phyloP scores from a whole-genome alignment of 306 rosid genomes.

The Crotalaria pallida region DNA sequence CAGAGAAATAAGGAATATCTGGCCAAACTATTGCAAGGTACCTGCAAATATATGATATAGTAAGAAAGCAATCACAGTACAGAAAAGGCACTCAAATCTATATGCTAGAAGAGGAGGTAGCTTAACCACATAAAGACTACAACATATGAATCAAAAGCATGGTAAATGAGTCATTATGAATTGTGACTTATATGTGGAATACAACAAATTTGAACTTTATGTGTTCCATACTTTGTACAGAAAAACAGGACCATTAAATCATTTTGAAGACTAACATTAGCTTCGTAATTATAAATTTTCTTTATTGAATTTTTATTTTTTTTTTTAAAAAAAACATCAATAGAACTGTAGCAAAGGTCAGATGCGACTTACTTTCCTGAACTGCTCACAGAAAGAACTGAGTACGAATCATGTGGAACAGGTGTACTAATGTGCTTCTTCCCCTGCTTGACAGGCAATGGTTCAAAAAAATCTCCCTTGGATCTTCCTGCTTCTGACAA shows the following conservation, averaged over 20 bases:
- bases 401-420: conserved; percentile 96
- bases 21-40: conserved; percentile 95
- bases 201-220: neutral
- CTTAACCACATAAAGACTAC: neutral
- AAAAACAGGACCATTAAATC: conserved; percentile 7
- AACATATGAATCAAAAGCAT: neutral
- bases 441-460: conserved; percentile 85
- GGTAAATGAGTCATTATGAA: neutral
- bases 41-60: conserved; percentile 53
- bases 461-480: conserved; percentile 71
- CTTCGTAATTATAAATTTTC: neutral
- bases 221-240: neutral
- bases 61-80: conserved; percentile 22
- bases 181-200: neutral
- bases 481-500: conserved; percentile 80
- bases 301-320: neutral
- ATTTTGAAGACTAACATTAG: neutral
- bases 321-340: neutral
- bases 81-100: neutral
- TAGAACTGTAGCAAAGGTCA: conserved; percentile 14
- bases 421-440: conserved; percentile 93
- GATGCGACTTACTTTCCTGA: conserved; percentile 90
- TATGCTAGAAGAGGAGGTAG: neutral
- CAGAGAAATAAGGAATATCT: conserved; percentile 94
- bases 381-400: conserved; percentile 94